Evolutionary conservation across 2,329 filamentous ascomycete genomes (phyloP).

Genomic region (Periconia sp.): DNA sequence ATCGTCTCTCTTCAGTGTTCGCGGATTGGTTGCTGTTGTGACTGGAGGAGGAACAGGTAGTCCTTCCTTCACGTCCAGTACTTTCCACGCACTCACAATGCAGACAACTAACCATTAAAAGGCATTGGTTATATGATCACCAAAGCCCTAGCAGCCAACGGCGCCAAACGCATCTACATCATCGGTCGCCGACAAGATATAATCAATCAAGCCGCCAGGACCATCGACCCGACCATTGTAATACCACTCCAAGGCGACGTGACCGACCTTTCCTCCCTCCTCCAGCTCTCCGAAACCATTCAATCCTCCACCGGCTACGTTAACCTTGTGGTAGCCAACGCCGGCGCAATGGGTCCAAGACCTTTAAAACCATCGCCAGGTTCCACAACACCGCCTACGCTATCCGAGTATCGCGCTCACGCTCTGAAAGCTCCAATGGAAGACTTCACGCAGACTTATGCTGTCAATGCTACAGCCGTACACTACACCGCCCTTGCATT

Average conservation of each 20-base stretch:
- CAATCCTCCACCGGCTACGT: conserved; percentile 15
- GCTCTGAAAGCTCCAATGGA: conserved; percentile 20
- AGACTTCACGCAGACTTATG: conserved; percentile 39
- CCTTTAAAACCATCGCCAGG: conserved; percentile 16
- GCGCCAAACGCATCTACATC: conserved; percentile 22
- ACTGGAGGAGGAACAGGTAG: conserved; percentile 25
- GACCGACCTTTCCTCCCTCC: conserved; percentile 14
- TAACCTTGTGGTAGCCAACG: conserved; percentile 27
- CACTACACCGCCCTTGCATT: conserved; percentile 48
- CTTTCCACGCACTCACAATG: background rate
- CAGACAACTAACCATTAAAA: background rate
- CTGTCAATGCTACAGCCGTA: conserved; percentile 44
- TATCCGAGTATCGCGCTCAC: conserved; percentile 20
- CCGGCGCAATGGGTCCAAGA: conserved; percentile 22
- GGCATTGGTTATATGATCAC: conserved; percentile 25
- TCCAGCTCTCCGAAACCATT: conserved; percentile 13
- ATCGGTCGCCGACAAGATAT: conserved; percentile 18
- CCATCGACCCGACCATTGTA: conserved; percentile 15
- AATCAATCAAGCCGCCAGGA: conserved; percentile 12
- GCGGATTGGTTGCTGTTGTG: conserved; percentile 22
- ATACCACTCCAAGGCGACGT: conserved; percentile 23
- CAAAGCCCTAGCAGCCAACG: conserved; percentile 20
- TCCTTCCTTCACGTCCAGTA: background rate
- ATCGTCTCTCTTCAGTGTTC: conserved; percentile 19
- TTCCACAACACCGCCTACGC: conserved; percentile 7